Evolutionary conservation across 441 rosid genomes (phyloP).

Genomic region (Populus hybrid): DNA sequence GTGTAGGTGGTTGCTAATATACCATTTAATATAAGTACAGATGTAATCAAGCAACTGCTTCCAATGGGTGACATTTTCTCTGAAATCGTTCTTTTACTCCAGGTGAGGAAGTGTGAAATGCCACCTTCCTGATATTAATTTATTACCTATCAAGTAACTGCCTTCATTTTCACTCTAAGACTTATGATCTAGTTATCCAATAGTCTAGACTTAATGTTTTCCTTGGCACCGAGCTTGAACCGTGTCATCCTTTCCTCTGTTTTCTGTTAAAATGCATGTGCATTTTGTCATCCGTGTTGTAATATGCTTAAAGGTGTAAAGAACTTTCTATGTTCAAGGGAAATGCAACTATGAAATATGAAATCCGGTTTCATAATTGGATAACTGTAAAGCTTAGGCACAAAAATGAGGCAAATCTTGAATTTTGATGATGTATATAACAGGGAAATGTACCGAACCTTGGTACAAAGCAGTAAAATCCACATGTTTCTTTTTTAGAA

Average conservation of each 20-base stretch:
- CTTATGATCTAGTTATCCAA: neutral
- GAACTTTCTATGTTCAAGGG: neutral
- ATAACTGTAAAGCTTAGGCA: neutral
- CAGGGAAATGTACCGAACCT: neutral
- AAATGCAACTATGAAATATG: neutral
- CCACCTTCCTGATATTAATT: neutral
- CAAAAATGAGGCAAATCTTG: neutral
- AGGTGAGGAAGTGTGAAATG: slow-evolving; percentile 39
- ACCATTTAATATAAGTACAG: slow-evolving; percentile 86
- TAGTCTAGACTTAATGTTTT: neutral
- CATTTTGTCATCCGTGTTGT: neutral
- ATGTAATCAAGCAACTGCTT: slow-evolving; percentile 75
- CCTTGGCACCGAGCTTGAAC: neutral
- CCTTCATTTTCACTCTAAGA: neutral
- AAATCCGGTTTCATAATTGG: neutral
- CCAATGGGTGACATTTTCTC: slow-evolving; percentile 94
- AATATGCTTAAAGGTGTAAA: too few species aligned
- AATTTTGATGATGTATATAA: neutral
- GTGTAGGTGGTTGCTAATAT: slow-evolving; percentile 82
- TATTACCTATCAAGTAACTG: neutral
- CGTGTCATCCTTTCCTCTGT: neutral
- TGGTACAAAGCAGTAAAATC: neutral
- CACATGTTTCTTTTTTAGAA: neutral
- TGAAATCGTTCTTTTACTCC: slow-evolving; percentile 86
- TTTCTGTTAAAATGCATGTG: neutral